These are phyloP conservation scores for Penicillium coffeae DNA, from an alignment of 495 filamentous ascomycete species.

Conservation along the genomic window DNA sequence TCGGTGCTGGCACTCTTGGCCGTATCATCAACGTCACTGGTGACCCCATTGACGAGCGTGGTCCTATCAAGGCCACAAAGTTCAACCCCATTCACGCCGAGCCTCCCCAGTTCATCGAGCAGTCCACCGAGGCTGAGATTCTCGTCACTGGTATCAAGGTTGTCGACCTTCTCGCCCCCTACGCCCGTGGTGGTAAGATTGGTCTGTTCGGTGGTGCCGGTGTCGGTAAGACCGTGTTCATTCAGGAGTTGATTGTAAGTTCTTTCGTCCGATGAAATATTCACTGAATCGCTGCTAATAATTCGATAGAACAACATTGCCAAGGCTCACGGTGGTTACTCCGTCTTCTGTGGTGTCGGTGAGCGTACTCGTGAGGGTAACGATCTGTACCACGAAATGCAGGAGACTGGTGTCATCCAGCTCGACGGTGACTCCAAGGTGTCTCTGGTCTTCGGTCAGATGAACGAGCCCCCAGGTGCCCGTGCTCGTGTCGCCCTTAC, in stretches of 20 bases:
- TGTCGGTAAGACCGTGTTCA: constrained; percentile 99
- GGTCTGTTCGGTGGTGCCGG: constrained; percentile 99
- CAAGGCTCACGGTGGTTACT: constrained; percentile 99
- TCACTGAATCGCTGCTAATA: too few relatives aligned
- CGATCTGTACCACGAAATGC: constrained; percentile 99
- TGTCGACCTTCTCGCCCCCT: constrained; percentile 95
- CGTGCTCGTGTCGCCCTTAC: constrained; percentile 99
- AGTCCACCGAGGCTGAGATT: constrained; percentile 93
- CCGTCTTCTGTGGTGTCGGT: constrained; percentile 99
- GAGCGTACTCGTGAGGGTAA: constrained; percentile 99
- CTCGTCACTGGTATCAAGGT: constrained; percentile 99
- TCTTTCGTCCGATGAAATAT: too few relatives aligned
- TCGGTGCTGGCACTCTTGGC: constrained; percentile 90
- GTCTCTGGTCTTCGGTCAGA: constrained; percentile 98
- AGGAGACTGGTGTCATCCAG: constrained; percentile 99
- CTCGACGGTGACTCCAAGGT: constrained; percentile 99
- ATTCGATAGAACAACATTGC: constrained; percentile 88
- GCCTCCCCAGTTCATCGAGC: constrained; percentile 82
- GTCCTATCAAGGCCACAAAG: constrained; percentile 90
- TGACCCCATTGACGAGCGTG: constrained; percentile 99
- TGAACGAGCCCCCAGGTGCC: constrained; percentile 99
- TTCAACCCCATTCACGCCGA: constrained; percentile 89
- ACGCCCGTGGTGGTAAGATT: constrained; percentile 99
- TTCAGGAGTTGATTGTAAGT: constrained; percentile 94
- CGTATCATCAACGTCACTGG: constrained; percentile 99